Base-by-base conservation (phyloP, 768 basidiomycete genomes). In the Boletus patriciae region DNA sequence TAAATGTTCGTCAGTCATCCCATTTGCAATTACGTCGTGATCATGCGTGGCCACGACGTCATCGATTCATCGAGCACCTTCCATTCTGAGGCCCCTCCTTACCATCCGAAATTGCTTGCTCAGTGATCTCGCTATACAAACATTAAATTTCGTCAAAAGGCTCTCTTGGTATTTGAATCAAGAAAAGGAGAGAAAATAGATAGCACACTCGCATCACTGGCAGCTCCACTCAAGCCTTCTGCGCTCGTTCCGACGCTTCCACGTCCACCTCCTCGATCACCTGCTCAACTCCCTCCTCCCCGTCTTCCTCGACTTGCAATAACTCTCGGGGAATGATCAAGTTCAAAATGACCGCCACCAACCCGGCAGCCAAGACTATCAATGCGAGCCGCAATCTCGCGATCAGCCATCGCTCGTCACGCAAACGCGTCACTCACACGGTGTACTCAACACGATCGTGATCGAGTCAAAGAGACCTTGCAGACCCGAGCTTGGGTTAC, bases 371-470 rank as follows among this genome's bases (percentile, higher is more conserved):
- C 46, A 88, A 70, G 68, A 85, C 85, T 86, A 59, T 19, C 33
- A 1, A 38, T 13, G 0, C 23, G 10, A 34, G 37, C 13, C 41
- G 8, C 41, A n/a, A 16, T 19, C 50, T 15, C 6, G 11, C 13
- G 33, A 6, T 52, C 33, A 50, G 59, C 34, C 43, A 21, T 12
- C 6, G 54, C 25, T n/a, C 46, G 42, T 57, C 1, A n/a, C 18
- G 55, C 13, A 36, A 36, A 36, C 13, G 13, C 29, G 6, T 68
- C 8, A 73, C 87, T 77, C 69, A 90, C 90, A 93, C 37, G 90
- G 92, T 2, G 90, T 92, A 58, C 83, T 86, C 54, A 93, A 71
- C 37, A 93, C 74, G 64, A 94, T 93, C 33, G 87, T 86, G 58
- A 93, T 90, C 6, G 88, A 87, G 65, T 85, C 77, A 58, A 94